Evolutionary conservation across 1,284 basidiomycete genomes (phyloP).

Genomic region (Cutaneotrichosporon sp.): DNA sequence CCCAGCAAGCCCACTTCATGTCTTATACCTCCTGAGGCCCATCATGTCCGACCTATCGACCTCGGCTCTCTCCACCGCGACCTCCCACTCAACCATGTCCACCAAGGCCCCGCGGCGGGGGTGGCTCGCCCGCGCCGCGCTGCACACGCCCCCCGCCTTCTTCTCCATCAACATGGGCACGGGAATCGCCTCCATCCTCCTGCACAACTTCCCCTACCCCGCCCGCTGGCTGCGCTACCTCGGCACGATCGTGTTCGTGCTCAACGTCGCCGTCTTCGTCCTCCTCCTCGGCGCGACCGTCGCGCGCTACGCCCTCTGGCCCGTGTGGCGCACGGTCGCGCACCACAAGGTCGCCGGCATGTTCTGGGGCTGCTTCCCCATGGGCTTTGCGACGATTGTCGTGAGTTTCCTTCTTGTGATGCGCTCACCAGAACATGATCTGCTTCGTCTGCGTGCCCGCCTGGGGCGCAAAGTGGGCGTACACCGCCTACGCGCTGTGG

Average conservation of each 20-base stretch:
- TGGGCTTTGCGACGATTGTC: constrained; percentile 70
- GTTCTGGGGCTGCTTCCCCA: constrained; percentile 68
- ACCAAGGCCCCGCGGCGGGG: not conserved
- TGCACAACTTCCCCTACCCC: constrained; percentile 56
- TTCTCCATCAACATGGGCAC: constrained; percentile 56
- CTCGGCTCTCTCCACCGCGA: not conserved
- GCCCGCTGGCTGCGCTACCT: constrained; percentile 52
- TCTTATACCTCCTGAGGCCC: no score
- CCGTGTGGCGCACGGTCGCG: constrained; percentile 21
- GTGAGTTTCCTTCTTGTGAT: constrained; percentile 27
- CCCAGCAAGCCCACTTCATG: no score
- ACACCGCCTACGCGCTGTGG: constrained; percentile 69
- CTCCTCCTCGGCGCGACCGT: constrained; percentile 59
- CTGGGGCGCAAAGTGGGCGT: constrained; percentile 62
- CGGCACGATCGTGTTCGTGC: constrained; percentile 61
- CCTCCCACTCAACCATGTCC: not conserved
- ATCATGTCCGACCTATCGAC: not conserved
- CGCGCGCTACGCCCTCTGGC: constrained; percentile 55
- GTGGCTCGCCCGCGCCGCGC: constrained; percentile 5
- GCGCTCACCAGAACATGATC: constrained; percentile 53
- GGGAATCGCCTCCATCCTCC: constrained; percentile 55
- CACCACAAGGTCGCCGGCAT: constrained; percentile 66
- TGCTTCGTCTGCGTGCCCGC: constrained; percentile 52
- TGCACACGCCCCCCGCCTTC: constrained; percentile 36
- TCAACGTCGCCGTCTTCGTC: constrained; percentile 68